Evolutionary conservation across 2,329 filamentous ascomycete genomes (phyloP), one percentile per base, ranked within the genome.

Genomic region (Colletotrichum sp.): DNA sequence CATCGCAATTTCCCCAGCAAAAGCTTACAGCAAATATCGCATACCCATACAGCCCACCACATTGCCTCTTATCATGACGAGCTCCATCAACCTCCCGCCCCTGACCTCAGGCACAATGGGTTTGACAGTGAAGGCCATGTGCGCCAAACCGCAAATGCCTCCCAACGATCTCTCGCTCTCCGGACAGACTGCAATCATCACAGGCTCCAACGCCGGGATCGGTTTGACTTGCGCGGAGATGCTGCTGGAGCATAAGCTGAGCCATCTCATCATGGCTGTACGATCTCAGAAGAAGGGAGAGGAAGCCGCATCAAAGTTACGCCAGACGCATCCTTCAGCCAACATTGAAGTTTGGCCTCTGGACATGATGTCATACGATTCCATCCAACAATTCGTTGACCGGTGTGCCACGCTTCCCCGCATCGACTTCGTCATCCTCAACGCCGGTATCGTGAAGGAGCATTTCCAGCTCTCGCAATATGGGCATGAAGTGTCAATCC

Each of bases 181-280:
- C 2, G 82, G 83, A 2, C 81, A 86, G 72, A 85, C 84, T 1
- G 86, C 86, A 63, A 87, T 91, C 55, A 82, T 91, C 16, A 90
- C 89, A 0, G 90, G 90, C 2, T 81, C 84, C 24, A 91, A 89
- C 74, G 81, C 79, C 1, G 90, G 90, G 0, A 81, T 91, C 0
- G 89, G 90, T 1, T 83, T 88, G n/a, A 86, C 88, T 74, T 80
- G 85, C 1, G 82, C 85, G 16, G 79, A 81, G 1, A 85, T 87
- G 55, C 82, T 90, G 30, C 81, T 87, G 3, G 77, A 79, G 0
- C 77, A 86, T 10, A 14, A 60, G 0, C 81, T 89, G 14, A 84
- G 84, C 3, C 84, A 83, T 26, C 80, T 91, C 12, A 85, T 91
- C 72, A 80, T 90, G 5, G 87, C 85, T 7, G 88, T 89, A 2